Evolutionary conservation across 1,284 basidiomycete species (phyloP).

Genomic region (Bondarzewia mesenterica): DNA sequence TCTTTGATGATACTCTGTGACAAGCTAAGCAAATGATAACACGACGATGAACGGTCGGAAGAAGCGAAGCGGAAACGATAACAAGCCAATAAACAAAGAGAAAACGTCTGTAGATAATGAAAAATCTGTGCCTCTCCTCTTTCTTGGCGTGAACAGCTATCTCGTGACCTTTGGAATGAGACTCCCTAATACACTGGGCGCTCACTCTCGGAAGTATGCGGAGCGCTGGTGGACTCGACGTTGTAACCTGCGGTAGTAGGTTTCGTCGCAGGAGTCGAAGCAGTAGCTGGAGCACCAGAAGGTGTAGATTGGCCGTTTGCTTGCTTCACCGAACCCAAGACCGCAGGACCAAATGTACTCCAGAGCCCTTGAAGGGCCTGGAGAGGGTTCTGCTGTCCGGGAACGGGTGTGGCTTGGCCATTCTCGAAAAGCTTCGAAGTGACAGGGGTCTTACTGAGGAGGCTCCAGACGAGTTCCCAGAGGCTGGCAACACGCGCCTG

Average conservation of each 20-base stretch:
- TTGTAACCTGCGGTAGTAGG: constrained; percentile 3
- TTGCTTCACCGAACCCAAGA: constrained; percentile 2
- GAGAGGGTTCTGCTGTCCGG: constrained; percentile 1
- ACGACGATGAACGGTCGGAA: background rate
- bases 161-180: too few species aligned
- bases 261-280: background rate
- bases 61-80: too few species aligned
- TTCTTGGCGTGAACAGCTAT: background rate
- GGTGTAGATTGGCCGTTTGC: background rate
- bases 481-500: constrained; percentile 38
- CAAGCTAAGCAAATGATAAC: background rate
- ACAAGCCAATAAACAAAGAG: too few species aligned
- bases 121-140: background rate
- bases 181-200: background rate
- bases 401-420: background rate
- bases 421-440: background rate
- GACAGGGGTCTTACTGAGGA: constrained; percentile 33
- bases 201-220: background rate
- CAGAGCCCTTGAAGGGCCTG: constrained; percentile 8
- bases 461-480: constrained; percentile 36
- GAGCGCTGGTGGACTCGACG: constrained; percentile 1
- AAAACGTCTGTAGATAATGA: background rate
- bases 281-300: background rate
- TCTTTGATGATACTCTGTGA: background rate
- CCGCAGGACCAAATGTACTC: constrained; percentile 7